A percentile compares a stretch with the other conserved stretches of the same genome.
phyloP scores from a whole-genome alignment of 257 asterid species.

The Solanum chilense region DNA sequence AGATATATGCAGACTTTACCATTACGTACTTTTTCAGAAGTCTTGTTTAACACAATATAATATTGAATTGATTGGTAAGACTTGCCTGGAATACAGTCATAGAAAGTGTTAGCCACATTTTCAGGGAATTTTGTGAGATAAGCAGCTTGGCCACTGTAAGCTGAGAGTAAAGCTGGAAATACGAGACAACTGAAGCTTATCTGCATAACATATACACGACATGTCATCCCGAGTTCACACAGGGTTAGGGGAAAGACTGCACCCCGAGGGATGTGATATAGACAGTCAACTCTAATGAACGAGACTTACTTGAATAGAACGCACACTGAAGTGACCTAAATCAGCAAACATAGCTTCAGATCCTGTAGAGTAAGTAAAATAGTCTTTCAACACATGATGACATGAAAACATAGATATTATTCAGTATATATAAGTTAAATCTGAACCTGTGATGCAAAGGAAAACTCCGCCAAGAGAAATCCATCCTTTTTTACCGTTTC shows the following conservation, averaged over 20 bases:
- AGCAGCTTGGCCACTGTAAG: slow-evolving; percentile 66
- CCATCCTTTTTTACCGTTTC: slow-evolving; percentile 45
- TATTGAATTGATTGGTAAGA: background rate
- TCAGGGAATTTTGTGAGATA: slow-evolving; percentile 42
- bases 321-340: slow-evolving; percentile 61
- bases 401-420: background rate
- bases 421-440: background rate
- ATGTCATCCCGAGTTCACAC: background rate
- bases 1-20: background rate
- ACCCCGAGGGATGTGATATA: background rate
- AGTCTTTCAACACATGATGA: background rate
- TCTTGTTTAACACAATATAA: too few relatives aligned
- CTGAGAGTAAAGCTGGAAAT: slow-evolving; percentile 37
- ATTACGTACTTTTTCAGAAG: too few relatives aligned
- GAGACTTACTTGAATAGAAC: slow-evolving; percentile 43
- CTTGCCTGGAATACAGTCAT: slow-evolving; percentile 42
- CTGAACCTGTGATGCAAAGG: slow-evolving; percentile 38
- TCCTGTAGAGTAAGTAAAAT: slow-evolving; percentile 15
- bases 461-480: slow-evolving; percentile 56
- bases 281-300: background rate
- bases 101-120: slow-evolving; percentile 30
- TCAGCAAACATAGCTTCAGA: slow-evolving; percentile 88
- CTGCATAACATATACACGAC: slow-evolving; percentile 5
- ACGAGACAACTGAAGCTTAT: slow-evolving; percentile 51
- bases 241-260: background rate